Conservation (phyloP, 257 asterid genomes). For the Lithospermum erythrorhizon region DNA sequence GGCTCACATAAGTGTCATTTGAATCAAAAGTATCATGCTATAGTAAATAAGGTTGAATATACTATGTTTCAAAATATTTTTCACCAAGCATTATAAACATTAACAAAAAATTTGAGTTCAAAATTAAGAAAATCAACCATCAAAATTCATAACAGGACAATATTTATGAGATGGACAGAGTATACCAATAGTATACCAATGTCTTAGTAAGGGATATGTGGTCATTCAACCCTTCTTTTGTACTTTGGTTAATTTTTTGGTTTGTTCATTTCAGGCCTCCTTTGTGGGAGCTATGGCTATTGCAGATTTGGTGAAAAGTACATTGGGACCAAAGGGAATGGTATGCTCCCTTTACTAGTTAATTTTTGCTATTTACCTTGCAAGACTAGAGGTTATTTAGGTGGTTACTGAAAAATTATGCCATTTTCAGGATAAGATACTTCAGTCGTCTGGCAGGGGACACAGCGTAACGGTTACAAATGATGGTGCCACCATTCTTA, state of each 20-base stretch:
- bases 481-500: slow-evolving; percentile 97
- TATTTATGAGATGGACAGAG: no score
- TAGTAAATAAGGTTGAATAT: no score
- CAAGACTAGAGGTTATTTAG: neutral
- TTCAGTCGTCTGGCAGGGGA: slow-evolving; percentile 88
- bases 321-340: slow-evolving; percentile 98
- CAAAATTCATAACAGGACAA: no score
- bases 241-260: neutral
- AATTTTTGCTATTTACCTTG: neutral
- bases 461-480: slow-evolving; percentile 85
- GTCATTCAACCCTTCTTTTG: no score
- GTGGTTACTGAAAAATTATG: neutral
- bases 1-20: no score
- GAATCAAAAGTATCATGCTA: no score
- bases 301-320: slow-evolving; percentile 90
- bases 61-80: no score
- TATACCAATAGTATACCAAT: no score
- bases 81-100: no score
- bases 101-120: no score
- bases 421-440: slow-evolving; percentile 65
- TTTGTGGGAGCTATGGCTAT: slow-evolving; percentile 93
- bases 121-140: no score
- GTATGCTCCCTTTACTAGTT: slow-evolving; percentile 18
- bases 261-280: slow-evolving; percentile 43
- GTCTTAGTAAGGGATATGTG: no score